Conservation (phyloP, 2,329 filamentous ascomycete genomes). For the Monosporascus sp. region DNA sequence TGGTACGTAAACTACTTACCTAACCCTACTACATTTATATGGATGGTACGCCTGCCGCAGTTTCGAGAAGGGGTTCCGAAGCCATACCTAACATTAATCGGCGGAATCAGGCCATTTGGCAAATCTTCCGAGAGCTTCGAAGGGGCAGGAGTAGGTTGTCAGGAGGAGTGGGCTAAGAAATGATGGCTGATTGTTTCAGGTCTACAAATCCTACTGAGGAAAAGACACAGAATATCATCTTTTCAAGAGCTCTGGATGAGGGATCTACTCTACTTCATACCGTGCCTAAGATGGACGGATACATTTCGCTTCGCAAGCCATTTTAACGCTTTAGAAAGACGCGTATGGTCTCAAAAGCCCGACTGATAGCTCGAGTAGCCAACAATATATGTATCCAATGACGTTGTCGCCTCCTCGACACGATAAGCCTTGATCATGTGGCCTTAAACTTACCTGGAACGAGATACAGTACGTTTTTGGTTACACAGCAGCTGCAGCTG, state of each 20-base stretch:
- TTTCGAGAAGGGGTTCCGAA: too few species aligned
- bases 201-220: not conserved
- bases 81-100: not conserved
- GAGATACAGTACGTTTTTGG: not conserved
- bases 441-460: too few species aligned
- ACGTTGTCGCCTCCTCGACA: not conserved
- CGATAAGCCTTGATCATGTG: too few species aligned
- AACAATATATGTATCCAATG: not conserved
- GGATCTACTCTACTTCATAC: not conserved
- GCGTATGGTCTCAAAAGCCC: not conserved
- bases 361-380: not conserved
- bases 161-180: not conserved
- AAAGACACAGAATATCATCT: not conserved
- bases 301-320: not conserved
- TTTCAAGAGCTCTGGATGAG: not conserved
- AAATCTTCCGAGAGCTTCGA: not conserved
- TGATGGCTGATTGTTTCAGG: not conserved
- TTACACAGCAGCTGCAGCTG: not conserved
- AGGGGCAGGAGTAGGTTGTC: not conserved
- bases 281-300: not conserved
- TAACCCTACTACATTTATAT: too few species aligned
- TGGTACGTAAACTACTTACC: too few species aligned
- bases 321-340: not conserved
- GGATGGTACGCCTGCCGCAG: too few species aligned
- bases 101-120: not conserved